Percentiles rank a stretch among this genome's conserved stretches.
Conservation (phyloP, 2,329 filamentous ascomycete species). For the Fusarium pseudonygamai region DNA sequence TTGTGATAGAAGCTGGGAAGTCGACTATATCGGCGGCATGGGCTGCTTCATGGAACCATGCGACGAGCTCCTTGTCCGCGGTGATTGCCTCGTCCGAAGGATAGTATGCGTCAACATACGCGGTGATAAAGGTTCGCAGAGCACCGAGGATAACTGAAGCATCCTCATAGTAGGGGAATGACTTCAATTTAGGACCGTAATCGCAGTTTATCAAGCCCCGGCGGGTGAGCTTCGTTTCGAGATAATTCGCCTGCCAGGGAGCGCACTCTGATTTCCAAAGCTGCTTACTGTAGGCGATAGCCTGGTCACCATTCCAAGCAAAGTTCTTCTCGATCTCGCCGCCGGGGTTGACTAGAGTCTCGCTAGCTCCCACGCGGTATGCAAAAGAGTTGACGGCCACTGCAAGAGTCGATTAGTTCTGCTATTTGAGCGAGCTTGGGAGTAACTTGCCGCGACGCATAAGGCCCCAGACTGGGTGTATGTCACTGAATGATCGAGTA, state of each 20-base stretch:
- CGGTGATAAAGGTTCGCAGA: neutral
- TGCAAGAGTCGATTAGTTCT: fast-evolving
- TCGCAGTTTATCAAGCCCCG: neutral
- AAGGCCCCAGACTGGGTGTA: neutral
- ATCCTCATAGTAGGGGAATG: neutral
- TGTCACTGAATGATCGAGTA: neutral
- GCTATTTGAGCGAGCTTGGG: fast-evolving
- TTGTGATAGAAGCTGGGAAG: fast-evolving
- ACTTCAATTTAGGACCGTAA: neutral
- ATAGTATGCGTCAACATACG: neutral
- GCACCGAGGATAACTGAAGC: fast-evolving
- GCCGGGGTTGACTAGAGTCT: fast-evolving
- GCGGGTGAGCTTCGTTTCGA: neutral
- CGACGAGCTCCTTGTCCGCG: neutral
- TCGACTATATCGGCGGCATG: neutral
- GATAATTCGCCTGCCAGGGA: neutral
- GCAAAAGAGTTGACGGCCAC: neutral
- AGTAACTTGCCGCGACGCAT: neutral
- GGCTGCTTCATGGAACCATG: neutral
- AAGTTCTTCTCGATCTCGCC: neutral
- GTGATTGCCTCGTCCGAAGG: neutral
- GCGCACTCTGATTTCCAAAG: neutral
- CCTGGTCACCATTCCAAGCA: neutral
- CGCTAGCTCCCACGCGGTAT: neutral
- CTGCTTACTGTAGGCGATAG: neutral